These are phyloP conservation scores for Cladosporium sp. DNA, from an alignment of 2,329 filamentous ascomycete species.

Conservation along the genomic window DNA sequence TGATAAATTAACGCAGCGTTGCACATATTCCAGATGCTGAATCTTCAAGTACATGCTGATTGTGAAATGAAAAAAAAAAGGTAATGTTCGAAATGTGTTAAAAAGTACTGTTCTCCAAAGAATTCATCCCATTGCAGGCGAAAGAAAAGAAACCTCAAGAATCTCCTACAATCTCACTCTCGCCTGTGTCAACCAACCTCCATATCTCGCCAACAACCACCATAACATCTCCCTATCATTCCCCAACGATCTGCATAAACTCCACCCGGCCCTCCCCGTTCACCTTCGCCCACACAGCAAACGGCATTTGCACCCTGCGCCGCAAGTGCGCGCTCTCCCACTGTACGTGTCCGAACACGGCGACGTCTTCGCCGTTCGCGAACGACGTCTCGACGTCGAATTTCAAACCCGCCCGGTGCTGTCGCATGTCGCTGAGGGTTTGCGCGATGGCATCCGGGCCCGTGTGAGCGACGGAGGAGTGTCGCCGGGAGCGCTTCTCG, in stretches of 20 bases:
- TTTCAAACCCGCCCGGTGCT: not conserved
- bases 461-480: conserved; percentile 11
- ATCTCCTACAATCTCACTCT: not conserved
- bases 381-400: conserved; percentile 14
- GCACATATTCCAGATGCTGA: not conserved
- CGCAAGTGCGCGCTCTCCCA: conserved; percentile 11
- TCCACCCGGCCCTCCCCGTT: conserved; percentile 3
- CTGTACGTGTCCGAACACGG: conserved; percentile 9
- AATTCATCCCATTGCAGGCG: not conserved
- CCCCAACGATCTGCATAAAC: conserved; percentile 16
- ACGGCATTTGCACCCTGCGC: conserved; percentile 3
- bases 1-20: conserved; percentile 10
- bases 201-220: not conserved
- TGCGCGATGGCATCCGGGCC: conserved; percentile 9
- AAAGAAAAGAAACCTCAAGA: not conserved
- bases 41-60: not conserved
- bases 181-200: not conserved
- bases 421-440: conserved; percentile 6
- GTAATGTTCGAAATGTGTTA: not conserved
- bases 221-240: not conserved
- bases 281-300: conserved; percentile 18
- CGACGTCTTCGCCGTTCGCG: not conserved
- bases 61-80: not conserved
- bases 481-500: not conserved
- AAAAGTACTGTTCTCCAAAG: not conserved